Conservation (phyloP, 1,284 basidiomycete species). For the Puccinia sorghi region DNA sequence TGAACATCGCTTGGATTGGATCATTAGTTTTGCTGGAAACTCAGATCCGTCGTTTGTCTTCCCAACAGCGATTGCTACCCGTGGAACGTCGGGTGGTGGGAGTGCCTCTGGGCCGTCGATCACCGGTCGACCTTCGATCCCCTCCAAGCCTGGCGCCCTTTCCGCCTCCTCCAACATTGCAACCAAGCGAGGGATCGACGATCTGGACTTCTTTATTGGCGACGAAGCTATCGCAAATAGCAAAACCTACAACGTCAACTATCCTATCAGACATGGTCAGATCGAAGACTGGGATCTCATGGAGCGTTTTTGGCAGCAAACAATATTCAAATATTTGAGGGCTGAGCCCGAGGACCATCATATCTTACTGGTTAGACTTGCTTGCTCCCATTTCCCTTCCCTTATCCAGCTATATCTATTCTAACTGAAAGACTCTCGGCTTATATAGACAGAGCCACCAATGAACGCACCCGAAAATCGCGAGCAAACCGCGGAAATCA, state of each 20-base stretch:
- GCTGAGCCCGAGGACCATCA: conserved; percentile 99
- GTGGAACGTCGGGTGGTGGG: conserved; percentile 53
- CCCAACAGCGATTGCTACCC: conserved; percentile 58
- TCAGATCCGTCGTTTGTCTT: conserved; percentile 86
- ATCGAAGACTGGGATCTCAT: conserved; percentile 99
- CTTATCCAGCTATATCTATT: neutral
- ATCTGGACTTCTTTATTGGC: conserved; percentile 99
- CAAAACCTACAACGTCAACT: conserved; percentile 80
- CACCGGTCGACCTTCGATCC: conserved; percentile 66
- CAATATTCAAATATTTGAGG: conserved; percentile 98
- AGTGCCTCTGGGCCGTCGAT: conserved; percentile 51
- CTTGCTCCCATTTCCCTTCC: neutral
- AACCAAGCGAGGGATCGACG: conserved; percentile 95
- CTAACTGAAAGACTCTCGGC: neutral
- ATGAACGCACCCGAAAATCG: conserved; percentile 98
- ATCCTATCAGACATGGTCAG: conserved; percentile 96
- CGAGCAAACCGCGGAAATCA: conserved; percentile 98
- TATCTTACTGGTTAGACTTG: conserved; percentile 79
- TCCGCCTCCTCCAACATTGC: conserved; percentile 71
- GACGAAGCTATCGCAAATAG: conserved; percentile 84
- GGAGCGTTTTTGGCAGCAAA: conserved; percentile 99
- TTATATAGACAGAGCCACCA: conserved; percentile 85
- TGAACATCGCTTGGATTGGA: neutral
- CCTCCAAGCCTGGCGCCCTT: conserved; percentile 69
- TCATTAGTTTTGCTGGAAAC: conserved; percentile 87